Base-by-base conservation (phyloP, 2,329 filamentous ascomycete genomes). In the Fusarium solani-melongenae region DNA sequence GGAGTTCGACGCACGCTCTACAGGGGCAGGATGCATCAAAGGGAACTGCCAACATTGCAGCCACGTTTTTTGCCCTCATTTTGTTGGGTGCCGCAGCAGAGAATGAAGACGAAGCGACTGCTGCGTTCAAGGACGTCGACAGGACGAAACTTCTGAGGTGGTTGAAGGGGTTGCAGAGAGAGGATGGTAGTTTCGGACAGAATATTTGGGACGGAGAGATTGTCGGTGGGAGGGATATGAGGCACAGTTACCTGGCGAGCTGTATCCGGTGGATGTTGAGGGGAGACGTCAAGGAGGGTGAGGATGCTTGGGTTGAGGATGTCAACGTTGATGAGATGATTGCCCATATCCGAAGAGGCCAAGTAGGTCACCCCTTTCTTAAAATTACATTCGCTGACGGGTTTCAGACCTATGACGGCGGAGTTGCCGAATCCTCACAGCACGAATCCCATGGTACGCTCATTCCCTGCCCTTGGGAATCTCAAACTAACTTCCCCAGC, bases 111-210 rank as follows among this genome's bases (percentile, higher is more conserved):
- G 79, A 81, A 11, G 85, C 83, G 4, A 80, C 77, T 15, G 76
- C 81, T 3, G 87, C 88, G 0, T 88, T 94, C 75, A 83, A 85
- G 5, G 88, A 91, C 2, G 92, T 99, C 9, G 88, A 92, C 70
- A 88, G 94, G 65, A 84, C 78, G 44, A 89, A 89, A 68, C 92
- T 93, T 69, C 81, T 98, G 74, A 79, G 82, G 44, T 98, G 96
- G 95, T 83, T 99, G 72, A 87, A 85, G 64, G 88, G 82, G 60
- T 83, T 98, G 81, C 96, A 99, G 85, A 89, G 95, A 29, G 82
- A 85, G 0, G 94, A 98, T 80, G 96, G 96, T 2, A 97, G 95
- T 77, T 98, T 99, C 81, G 96, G 95, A 0, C 95, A 99, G 82
- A 89, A 94, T 1, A 80, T 96, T 4, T 89, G 90, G 75, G 80